phyloP scores from a whole-genome alignment of 805 yeast species.

The Saccharomycopsis olivae region DNA sequence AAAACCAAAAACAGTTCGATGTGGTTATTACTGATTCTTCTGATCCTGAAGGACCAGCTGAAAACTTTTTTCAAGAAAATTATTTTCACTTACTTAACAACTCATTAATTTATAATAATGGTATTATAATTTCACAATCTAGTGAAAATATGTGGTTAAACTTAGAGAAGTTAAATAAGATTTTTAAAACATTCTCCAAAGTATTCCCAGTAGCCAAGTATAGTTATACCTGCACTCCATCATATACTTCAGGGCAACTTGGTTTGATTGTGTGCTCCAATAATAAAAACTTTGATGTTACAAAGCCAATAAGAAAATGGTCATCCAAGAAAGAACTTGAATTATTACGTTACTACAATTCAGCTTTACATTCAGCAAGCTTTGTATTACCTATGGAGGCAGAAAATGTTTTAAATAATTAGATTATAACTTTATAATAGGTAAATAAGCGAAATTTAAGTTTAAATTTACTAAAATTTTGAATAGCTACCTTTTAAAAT shows the following conservation, averaged over 20 bases:
- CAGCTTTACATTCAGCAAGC: slow-evolving; percentile 56
- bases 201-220: slow-evolving; percentile 57
- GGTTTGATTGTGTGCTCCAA: slow-evolving; percentile 69
- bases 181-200: slow-evolving; percentile 36
- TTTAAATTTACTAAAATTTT: too few species aligned
- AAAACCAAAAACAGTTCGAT: slow-evolving; percentile 39
- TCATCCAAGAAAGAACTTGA: slow-evolving; percentile 35
- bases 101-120: slow-evolving; percentile 53
- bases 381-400: slow-evolving; percentile 82
- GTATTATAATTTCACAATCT: slow-evolving; percentile 73
- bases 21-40: slow-evolving; percentile 86
- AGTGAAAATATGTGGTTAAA: slow-evolving; percentile 71
- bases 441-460: too few species aligned
- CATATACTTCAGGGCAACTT: slow-evolving; percentile 81
- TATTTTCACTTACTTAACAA: slow-evolving; percentile 60
- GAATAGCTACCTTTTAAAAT: too few species aligned
- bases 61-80: slow-evolving; percentile 66
- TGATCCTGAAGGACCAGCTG: slow-evolving; percentile 96
- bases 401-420: slow-evolving; percentile 21
- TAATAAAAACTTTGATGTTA: slow-evolving; percentile 35
- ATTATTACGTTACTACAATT: slow-evolving; percentile 54
- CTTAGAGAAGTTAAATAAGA: slow-evolving; percentile 37
- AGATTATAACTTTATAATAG: too few species aligned
- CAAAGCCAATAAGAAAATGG: slow-evolving; percentile 40
- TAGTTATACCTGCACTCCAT: slow-evolving; percentile 75